Base-by-base conservation (phyloP, 1,284 basidiomycete species). In the Ustilago sp. region DNA sequence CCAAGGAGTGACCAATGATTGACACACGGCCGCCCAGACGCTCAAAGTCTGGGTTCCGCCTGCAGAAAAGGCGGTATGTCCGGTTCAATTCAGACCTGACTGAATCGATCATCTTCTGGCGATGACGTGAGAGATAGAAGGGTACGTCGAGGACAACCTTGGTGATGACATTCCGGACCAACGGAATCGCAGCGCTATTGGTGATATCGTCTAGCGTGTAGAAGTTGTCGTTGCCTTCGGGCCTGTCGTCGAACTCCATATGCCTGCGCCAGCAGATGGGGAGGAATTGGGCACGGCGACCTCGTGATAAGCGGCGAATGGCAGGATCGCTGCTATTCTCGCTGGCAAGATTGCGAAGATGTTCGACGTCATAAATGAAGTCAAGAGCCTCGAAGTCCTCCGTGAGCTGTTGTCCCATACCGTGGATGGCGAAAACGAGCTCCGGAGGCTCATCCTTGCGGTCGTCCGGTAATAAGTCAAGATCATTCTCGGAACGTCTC, bases 191-290 rank as follows among this genome's bases (percentile, higher is more conserved):
- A 17, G 74, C 71, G 5, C 72, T 66, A 62, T 80, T 77, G 50
- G 68, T 76, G 35, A 82, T 66, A 56, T 88, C 88, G 34, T 86
- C 80, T 36, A 86, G 81, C 28, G 88, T 87, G 59, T 88, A 87
- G 19, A 83, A 84, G 13, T 87, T 87, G 59, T 87, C 86, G 45
- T 87, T 86, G 17, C 86, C 80, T 17, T 88, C 77, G 19, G 75
- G 68, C 61, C 64, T 43, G 31, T 74, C 68, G 57, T 77, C 68
- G 23, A 85, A 85, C 19, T 81, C 62, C 28, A 90, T 82, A 11
- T 84, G 87, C 4, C 89, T 87, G 12, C 89, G 84, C 89, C 89
- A 90, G 78, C 89, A 89, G 15, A 90, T 88, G 0, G 89, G 89
- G 6, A 90, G 81, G 52, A 90, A 88, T 64, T 89, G 88, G 1